Evolutionary conservation across 1,284 basidiomycete genomes (phyloP), one percentile per base, ranked within the genome.

Genomic region (Leccinum solheimii): DNA sequence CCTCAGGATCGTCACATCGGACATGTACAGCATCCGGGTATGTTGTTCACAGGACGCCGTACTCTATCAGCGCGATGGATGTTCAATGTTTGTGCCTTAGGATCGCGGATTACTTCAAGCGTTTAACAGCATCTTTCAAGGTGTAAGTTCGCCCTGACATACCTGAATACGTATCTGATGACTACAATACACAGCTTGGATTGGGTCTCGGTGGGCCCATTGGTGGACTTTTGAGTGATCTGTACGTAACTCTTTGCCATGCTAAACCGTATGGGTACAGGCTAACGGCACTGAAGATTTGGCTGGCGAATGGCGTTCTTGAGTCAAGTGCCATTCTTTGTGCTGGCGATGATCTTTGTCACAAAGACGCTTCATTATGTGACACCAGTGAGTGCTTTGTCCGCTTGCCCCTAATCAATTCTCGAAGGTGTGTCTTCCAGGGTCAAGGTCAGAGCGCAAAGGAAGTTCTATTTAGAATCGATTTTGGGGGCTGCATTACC

Each of bases 231-330:
- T 21, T 66, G 43, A 59, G 56, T 40, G 66, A 66, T 40, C 23
- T 48, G 65, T 66, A 38, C 6, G 66, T 68, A 10, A 1, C 45
- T 43, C 8, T 6, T 32, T 0, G 10, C 7, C 1, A 1, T n/a
- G 3, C 10, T 19, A 9, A n/a, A n/a, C 10, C 6, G 5, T 23
- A 14, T 38, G 36, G 14, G 26, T 23, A 7, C 5, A 26, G 19
- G 34, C 54, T 68, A 16, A 64, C n/a, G 1, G 9, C 16, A 9
- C 32, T 23, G 63, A n/a, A 67, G 65, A 45, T 61, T 64, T 49
- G 65, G 65, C 14, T 66, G 65, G 65, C 67, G 65, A 43, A 27
- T 48, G 6, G 62, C 62, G 4, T 68, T 66, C 36, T 58, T 64
- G 16, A 58, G 43, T 34, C 67, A 68, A 34, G 49, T 68, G 10